Percentiles rank a stretch among this genome's conserved stretches.
Evolutionary conservation across 805 yeast species (phyloP).

Genomic region (Priceomyces medius): DNA sequence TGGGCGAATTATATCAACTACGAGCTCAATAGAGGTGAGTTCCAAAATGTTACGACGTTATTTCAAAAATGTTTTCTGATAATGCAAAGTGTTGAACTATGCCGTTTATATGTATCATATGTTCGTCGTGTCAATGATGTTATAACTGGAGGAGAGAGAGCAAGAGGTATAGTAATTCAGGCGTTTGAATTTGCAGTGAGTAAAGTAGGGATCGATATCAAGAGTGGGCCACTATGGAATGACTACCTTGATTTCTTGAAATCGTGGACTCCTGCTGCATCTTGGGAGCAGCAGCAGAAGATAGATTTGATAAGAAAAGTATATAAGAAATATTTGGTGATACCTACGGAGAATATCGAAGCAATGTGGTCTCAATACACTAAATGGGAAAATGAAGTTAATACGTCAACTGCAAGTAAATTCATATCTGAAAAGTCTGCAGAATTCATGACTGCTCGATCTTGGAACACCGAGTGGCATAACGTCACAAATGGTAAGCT

Average conservation of each 20-base stretch:
- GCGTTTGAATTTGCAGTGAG: constrained; percentile 83
- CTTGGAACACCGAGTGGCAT: constrained; percentile 69
- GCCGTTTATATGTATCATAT: constrained; percentile 75
- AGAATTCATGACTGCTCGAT: constrained; percentile 83
- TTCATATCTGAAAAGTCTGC: constrained; percentile 79
- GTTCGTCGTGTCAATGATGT: constrained; percentile 69
- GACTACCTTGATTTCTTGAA: constrained; percentile 80
- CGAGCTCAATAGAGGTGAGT: constrained; percentile 64
- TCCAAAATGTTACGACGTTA: constrained; percentile 61
- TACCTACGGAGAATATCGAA: constrained; percentile 78
- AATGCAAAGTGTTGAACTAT: constrained; percentile 64
- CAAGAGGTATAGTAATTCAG: constrained; percentile 67
- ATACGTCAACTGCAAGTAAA: constrained; percentile 76
- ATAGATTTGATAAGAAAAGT: constrained; percentile 72
- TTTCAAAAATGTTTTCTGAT: constrained; percentile 63
- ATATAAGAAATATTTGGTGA: constrained; percentile 64
- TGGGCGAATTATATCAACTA: constrained; percentile 74
- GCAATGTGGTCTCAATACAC: constrained; percentile 78
- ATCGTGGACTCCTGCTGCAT: constrained; percentile 72
- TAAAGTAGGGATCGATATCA: constrained; percentile 75
- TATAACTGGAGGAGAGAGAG: constrained; percentile 79
- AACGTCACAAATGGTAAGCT: constrained; percentile 52
- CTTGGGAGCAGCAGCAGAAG: constrained; percentile 84
- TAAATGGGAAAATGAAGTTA: constrained; percentile 76
- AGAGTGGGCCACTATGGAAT: constrained; percentile 71